Evolutionary conservation across 208 protist genomes (phyloP).

Genomic region (Trypanosoma avium): DNA sequence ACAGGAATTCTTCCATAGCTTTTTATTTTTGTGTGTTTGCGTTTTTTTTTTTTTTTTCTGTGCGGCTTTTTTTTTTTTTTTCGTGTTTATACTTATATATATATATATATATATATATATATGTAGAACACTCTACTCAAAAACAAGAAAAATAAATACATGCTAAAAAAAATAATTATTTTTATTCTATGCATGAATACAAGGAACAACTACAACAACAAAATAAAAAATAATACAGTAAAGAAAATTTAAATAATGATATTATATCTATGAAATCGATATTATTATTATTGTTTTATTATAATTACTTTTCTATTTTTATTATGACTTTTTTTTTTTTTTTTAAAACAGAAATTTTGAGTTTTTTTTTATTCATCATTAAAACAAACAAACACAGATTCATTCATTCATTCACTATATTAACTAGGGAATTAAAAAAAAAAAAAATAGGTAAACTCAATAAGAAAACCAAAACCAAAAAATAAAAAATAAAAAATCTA

Average conservation of each 20-base stretch:
- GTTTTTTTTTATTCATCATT: neutral
- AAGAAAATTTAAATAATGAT: no score
- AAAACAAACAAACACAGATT: neutral
- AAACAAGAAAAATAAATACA: no score
- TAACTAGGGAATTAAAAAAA: neutral
- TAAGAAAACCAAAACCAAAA: constrained; percentile 1
- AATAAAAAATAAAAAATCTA: constrained; percentile 5
- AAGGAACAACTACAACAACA: no score
- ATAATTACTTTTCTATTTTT: neutral
- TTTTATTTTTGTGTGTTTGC: neutral
- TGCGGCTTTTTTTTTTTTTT: neutral
- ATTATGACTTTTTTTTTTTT: neutral
- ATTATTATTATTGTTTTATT: constrained; percentile 6
- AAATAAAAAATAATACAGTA: no score
- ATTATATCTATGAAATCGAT: no score
- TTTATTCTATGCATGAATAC: no score
- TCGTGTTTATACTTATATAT: neutral
- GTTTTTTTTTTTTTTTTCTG: neutral
- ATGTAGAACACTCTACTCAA: constrained; percentile 6
- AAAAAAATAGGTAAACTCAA: neutral
- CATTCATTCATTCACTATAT: constrained; percentile 5
- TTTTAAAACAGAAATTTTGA: neutral
- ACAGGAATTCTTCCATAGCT: neutral
- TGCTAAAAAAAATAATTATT: no score
- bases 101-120: constrained; percentile 18